Base-by-base conservation (phyloP, 1,284 basidiomycete genomes). In the Ganoderma boninense region DNA sequence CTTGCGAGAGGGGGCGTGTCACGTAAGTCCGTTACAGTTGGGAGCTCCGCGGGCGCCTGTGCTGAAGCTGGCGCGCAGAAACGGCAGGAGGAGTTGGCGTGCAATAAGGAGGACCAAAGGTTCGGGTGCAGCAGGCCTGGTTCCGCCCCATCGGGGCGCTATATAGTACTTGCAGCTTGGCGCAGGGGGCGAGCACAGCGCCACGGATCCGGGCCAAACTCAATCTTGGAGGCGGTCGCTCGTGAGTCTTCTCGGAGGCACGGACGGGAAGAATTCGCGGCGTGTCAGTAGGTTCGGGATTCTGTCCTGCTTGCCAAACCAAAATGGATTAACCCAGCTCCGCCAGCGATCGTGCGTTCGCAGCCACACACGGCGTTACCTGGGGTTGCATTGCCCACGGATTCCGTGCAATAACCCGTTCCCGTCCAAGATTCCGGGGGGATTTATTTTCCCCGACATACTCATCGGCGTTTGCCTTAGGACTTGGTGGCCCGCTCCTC, bases 391-490 rank as follows among this genome's bases (percentile, higher is more conserved):
- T 52, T 52, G 49, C 23, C 49, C 49, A 52, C 49, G 49, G 23
- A 52, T 26, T 52, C 23, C 42, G 43, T 60, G 35, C 20, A 60
- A 35, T 57, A 32, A 59, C 20, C 32, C 11, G 60, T n/a, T 26
- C 60, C 61, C 61, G 61, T 62, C 23, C 40, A 16, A n/a, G 44
- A 52, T 46, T 23, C 44, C n/a, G 32, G 62, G 56, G 65, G 54
- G 64, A 43, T 56, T 57, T 65, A 65, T 57, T 65, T 65, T 59
- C 46, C 62, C 62, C 62, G 62, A 64, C 62, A 64, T 64, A 64
- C 62, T 46, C 62, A 49, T 63, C 75, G 75, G 75, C 66, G 73
- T 71, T 75, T 77, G 74, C 74, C 75, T 71, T 32, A 56, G 65
- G 40, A 23, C 13, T 64, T 71, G 65, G 67, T 62, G 49, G 69